Evolutionary conservation across 805 yeast species (phyloP).

Genomic region (Naumovozyma dairenensis): DNA sequence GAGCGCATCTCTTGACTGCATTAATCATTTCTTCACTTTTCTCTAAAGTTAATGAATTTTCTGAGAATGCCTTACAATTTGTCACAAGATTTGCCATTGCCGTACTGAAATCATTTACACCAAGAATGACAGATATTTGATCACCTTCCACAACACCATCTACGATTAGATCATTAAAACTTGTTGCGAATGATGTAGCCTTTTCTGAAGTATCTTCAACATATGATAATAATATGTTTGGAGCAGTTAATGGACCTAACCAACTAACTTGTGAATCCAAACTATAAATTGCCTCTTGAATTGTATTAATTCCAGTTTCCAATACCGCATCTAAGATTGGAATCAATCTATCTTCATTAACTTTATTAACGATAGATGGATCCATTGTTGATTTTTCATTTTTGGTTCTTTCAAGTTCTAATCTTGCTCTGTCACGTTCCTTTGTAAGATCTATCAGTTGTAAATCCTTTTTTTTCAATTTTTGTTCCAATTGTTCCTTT

Average conservation of each 20-base stretch:
- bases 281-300: constrained; percentile 64
- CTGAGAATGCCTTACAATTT: constrained; percentile 29
- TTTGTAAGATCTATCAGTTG: constrained; percentile 83
- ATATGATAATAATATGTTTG: constrained; percentile 33
- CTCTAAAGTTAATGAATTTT: constrained; percentile 3
- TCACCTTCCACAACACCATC: constrained; percentile 59
- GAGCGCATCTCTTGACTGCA: constrained; percentile 40
- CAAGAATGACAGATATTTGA: constrained; percentile 33
- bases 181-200: constrained; percentile 72
- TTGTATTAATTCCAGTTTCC: constrained; percentile 54
- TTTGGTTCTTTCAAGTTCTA: constrained; percentile 55
- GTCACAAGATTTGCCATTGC: constrained; percentile 35
- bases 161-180: constrained; percentile 39
- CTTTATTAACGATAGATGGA: not conserved
- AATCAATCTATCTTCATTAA: constrained; percentile 35
- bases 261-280: constrained; percentile 49
- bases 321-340: constrained; percentile 63
- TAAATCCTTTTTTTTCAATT: constrained; percentile 72
- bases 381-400: not conserved
- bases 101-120: constrained; percentile 31
- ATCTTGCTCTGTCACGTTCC: constrained; percentile 80
- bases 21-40: constrained; percentile 6
- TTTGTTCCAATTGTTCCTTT: constrained; percentile 73
- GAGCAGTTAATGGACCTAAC: constrained; percentile 6
- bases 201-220: constrained; percentile 59